Conservation (phyloP, 2,329 filamentous ascomycete species). For the Ascochyta lentis region DNA sequence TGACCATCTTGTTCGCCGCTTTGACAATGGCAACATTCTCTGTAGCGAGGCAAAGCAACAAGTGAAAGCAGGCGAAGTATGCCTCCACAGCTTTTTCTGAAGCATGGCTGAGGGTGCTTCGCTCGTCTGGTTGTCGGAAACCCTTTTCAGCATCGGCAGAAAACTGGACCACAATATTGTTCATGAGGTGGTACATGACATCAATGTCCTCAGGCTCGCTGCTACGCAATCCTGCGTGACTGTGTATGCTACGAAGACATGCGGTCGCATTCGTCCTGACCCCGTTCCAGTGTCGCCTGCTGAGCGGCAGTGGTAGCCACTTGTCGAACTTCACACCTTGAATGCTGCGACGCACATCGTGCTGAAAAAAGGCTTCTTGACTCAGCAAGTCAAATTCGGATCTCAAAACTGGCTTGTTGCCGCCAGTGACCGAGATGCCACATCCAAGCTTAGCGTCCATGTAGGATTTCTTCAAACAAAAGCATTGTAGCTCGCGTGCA, state of each 20-base stretch:
- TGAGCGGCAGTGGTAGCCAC: slow-evolving; percentile 59
- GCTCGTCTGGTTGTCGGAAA: slow-evolving; percentile 20
- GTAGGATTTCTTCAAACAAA: slow-evolving; percentile 54
- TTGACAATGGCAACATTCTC: slow-evolving; percentile 46
- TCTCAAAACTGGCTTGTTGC: slow-evolving; percentile 39
- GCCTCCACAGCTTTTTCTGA: slow-evolving; percentile 62
- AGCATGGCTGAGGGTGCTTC: slow-evolving; percentile 55
- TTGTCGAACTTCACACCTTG: slow-evolving; percentile 51
- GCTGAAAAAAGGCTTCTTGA: slow-evolving; percentile 47
- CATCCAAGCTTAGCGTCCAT: slow-evolving; percentile 52
- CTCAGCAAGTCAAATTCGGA: slow-evolving; percentile 61
- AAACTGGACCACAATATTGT: slow-evolving; percentile 58
- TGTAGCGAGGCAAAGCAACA: slow-evolving; percentile 57
- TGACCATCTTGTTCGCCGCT: slow-evolving; percentile 52
- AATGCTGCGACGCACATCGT: slow-evolving; percentile 51
- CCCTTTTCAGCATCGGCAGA: slow-evolving; percentile 44
- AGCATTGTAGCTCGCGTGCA: slow-evolving; percentile 57
- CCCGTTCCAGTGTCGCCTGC: slow-evolving; percentile 53
- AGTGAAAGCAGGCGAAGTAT: slow-evolving; percentile 61
- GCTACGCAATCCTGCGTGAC: slow-evolving; percentile 28
- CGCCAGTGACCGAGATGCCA: slow-evolving; percentile 45
- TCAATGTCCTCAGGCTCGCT: slow-evolving; percentile 33
- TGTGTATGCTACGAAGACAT: slow-evolving; percentile 38
- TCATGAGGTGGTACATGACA: slow-evolving; percentile 59
- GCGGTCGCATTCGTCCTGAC: slow-evolving; percentile 39